Percentiles rank a stretch among this genome's conserved stretches.
These are phyloP conservation scores for Colletotrichum liaoningense DNA, from an alignment of 2,329 filamentous ascomycete species.

Conservation along the genomic window DNA sequence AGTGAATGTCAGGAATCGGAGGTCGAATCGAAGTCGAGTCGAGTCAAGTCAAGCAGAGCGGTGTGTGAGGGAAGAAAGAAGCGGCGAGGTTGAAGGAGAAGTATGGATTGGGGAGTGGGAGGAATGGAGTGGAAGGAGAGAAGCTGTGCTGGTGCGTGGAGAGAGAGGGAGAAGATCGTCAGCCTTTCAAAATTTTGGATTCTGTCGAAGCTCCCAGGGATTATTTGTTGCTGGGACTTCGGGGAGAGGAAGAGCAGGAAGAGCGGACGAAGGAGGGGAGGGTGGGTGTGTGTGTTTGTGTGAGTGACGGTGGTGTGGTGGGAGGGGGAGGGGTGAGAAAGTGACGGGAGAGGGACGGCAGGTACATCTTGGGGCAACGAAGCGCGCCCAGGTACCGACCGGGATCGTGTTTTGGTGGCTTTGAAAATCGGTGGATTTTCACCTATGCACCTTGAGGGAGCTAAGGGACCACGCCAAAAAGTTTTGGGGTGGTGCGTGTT, in stretches of 20 bases:
- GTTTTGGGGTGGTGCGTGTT: constrained; percentile 25
- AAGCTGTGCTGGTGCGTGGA: constrained; percentile 7
- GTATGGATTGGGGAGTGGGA: constrained; percentile 32
- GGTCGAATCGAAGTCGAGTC: constrained; percentile 19
- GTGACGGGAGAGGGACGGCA: neutral
- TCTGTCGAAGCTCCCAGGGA: constrained; percentile 35
- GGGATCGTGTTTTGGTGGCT: constrained; percentile 9
- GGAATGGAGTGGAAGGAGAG: constrained; percentile 34
- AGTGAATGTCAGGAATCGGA: constrained; percentile 30
- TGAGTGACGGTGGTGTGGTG: constrained; percentile 13
- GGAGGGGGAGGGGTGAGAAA: constrained; percentile 29
- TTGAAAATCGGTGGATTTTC: constrained; percentile 24
- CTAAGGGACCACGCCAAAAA: constrained; percentile 37
- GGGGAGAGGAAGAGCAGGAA: neutral
- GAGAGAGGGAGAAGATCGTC: constrained; percentile 38
- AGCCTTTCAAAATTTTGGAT: constrained; percentile 39
- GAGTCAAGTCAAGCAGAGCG: constrained; percentile 22
- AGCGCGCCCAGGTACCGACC: constrained; percentile 28
- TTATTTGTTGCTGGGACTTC: constrained; percentile 36
- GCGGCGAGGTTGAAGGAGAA: constrained; percentile 35
- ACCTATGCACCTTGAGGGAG: constrained; percentile 19
- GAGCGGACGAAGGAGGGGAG: constrained; percentile 3
- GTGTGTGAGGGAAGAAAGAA: constrained; percentile 36
- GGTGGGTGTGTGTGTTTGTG: constrained; percentile 15
- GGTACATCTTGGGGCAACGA: constrained; percentile 26